Base-by-base conservation (phyloP, 2,329 filamentous ascomycete genomes). In the Hypoxylon sp. region DNA sequence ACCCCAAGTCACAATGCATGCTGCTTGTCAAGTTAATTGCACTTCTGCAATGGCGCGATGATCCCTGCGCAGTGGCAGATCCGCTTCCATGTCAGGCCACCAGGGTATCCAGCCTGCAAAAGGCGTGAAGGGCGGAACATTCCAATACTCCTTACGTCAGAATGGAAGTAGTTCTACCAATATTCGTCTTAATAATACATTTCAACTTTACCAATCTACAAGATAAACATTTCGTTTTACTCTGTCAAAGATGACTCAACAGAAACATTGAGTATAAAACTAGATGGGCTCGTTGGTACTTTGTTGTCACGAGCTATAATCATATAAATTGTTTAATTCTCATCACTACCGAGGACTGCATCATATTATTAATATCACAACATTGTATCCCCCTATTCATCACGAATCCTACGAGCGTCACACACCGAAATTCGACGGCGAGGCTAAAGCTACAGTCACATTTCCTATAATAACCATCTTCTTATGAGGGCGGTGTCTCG, bases 141-240 rank as follows among this genome's bases (percentile, higher is more conserved):
- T 66, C 64, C 47, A 72, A 67, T 65, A 51, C 57, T 64, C 67
- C 58, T 74, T 75, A 73, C 74, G 73, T 75, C 72, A 75, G 72
- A 56, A 66, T 61, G 50, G 63, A 60, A 56, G 56, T 55, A 9
- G 19, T 52, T 22, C 54, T 35, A 19, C 47, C 54, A 57, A 44
- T 55, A 26, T 42, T 37, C 57, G 57, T 65, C 58, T 62, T 60
- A 65, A 51, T 67, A 63, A 59, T 47, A 66, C 31, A 33, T 44
- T 48, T 24, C 53, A 46, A 56, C 56, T 60, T 39, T 67, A 33
- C 46, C 24, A 46, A 53, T 37, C 67, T 60, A 55, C 24, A 46
- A n/a, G n/a, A n/a, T 55, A 13, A 57, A 64, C 44, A 14, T 52
- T 57, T 35, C 33, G 47, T 48, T 24, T 47, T 53, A 42, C 37